Base-by-base conservation (phyloP, 345 rosid genomes). In the Psidium guajava region DNA sequence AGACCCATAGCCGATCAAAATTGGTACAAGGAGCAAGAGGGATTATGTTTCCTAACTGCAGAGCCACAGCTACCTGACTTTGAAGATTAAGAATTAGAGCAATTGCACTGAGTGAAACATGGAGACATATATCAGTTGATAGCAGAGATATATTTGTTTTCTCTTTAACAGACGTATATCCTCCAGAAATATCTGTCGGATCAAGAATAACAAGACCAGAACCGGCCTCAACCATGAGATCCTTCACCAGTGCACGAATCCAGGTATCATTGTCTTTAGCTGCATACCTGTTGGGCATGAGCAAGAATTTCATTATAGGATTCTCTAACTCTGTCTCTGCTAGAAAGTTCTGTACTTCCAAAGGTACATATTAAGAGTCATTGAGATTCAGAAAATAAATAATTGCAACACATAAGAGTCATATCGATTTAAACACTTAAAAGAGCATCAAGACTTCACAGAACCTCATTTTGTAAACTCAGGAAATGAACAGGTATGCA, bases 161-260 rank as follows among this genome's bases (percentile, higher is more conserved):
- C 92, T 96, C 98, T 87, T 93, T 95, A 83, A 96, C 92, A 82
- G 98, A 96, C 52, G 99, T 96, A 89, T 93, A 97, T 82, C 98
- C 99, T 61, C 95, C 96, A 1, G 99, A 96, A 82, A 97, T 89
- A 92, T 96, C 98, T 61, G 95, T 95, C 52, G 98, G 98, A 87
- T 94, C 98, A 82, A 97, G 91, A 90, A 97, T 93, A 86, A 92
- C 90, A 87, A 97, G 98, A 89, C 99, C 99, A 87, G 99, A 97
- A 87, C 99, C 99, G 86, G 99, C 92, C 92, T 97, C 99, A 81
- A 97, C 87, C 21, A 92, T 93, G 86, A 97, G 90, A 89, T 93
- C 96, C 93, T 96, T 97, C 90, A 94, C 89, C 83, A 93, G 89
- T 59, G 99, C 95, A 32, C 98, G 95, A 64, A 95, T 91, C 99